Conservation (phyloP, 202 grass and related monocot genomes). For the Setaria italica region DNA sequence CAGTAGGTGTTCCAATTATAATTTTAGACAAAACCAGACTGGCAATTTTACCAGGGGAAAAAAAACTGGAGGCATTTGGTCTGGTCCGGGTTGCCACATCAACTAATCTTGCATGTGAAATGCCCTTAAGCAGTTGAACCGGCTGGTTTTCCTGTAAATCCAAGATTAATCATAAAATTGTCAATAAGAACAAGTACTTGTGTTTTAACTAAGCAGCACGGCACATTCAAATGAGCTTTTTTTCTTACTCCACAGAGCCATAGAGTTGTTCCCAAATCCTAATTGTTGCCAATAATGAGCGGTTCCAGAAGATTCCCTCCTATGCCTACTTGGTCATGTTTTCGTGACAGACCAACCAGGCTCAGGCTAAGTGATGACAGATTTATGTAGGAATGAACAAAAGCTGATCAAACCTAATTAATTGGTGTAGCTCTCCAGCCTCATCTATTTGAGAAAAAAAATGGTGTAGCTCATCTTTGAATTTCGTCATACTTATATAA, state of each 20-base stretch:
- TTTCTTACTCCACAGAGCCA: neutral
- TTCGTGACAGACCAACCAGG: neutral
- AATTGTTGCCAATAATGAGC: neutral
- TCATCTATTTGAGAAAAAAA: neutral
- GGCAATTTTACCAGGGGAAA: neutral
- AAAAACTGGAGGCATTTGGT: neutral
- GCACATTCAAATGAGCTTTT: neutral
- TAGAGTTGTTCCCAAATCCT: neutral
- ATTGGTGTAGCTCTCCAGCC: neutral
- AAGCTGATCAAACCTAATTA: neutral
- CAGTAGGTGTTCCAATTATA: slow-evolving; percentile 2
- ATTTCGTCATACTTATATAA: neutral
- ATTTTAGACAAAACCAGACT: neutral
- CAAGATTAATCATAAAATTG: neutral
- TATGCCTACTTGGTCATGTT: neutral
- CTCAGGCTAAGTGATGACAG: neutral
- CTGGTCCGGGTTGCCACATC: neutral
- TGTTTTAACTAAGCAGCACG: neutral
- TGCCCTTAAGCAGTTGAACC: neutral
- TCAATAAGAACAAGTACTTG: neutral
- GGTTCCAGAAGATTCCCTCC: too few relatives aligned
- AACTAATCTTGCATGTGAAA: neutral
- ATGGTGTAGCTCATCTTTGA: neutral
- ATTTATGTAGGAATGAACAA: neutral
- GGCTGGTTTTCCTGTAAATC: neutral